These are phyloP conservation scores for Piedraia hortae DNA, from an alignment of 2,329 filamentous ascomycete genomes.

Conservation along the genomic window DNA sequence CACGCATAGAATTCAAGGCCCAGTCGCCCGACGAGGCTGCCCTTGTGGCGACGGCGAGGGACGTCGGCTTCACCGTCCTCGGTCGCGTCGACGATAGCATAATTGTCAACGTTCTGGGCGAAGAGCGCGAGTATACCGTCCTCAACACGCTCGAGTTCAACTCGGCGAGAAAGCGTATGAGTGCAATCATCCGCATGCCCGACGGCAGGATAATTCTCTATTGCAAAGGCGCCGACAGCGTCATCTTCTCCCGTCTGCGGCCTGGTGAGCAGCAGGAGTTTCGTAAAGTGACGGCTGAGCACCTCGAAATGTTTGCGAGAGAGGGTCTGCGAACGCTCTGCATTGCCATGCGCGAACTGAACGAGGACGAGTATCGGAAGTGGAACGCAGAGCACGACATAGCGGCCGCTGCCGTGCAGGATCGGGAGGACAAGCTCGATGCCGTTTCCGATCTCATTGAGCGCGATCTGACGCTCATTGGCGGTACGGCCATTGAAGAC, in stretches of 20 bases:
- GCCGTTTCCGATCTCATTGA: conserved; percentile 74
- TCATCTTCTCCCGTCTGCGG: conserved; percentile 80
- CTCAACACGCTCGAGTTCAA: conserved; percentile 96
- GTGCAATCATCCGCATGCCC: conserved; percentile 84
- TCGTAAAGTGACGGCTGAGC: conserved; percentile 59
- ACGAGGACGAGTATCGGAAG: conserved; percentile 52
- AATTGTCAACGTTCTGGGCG: conserved; percentile 60
- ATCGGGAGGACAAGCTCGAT: conserved; percentile 83
- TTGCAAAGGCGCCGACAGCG: conserved; percentile 92
- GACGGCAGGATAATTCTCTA: conserved; percentile 70
- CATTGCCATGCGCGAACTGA: conserved; percentile 58
- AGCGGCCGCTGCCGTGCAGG: conserved; percentile 55
- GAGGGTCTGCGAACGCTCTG: conserved; percentile 88
- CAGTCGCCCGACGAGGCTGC: conserved; percentile 94
- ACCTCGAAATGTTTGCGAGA: conserved; percentile 86
- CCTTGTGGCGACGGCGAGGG: conserved; percentile 73
- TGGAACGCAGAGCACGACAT: conserved; percentile 77
- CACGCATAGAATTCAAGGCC: conserved; percentile 81
- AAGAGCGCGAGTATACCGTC: conserved; percentile 61
- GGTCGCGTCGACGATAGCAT: conserved; percentile 57
- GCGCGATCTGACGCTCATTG: conserved; percentile 61
- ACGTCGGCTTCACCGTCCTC: conserved; percentile 82
- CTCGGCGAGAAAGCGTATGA: conserved; percentile 90
- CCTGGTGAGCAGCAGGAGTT: conserved; percentile 66
- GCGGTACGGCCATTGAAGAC: conserved; percentile 93